A percentile compares a stretch with the other conserved stretches of the same genome.
Evolutionary conservation across 495 filamentous ascomycete genomes (phyloP).

Genomic region (Astrothelium subdiscretum): DNA sequence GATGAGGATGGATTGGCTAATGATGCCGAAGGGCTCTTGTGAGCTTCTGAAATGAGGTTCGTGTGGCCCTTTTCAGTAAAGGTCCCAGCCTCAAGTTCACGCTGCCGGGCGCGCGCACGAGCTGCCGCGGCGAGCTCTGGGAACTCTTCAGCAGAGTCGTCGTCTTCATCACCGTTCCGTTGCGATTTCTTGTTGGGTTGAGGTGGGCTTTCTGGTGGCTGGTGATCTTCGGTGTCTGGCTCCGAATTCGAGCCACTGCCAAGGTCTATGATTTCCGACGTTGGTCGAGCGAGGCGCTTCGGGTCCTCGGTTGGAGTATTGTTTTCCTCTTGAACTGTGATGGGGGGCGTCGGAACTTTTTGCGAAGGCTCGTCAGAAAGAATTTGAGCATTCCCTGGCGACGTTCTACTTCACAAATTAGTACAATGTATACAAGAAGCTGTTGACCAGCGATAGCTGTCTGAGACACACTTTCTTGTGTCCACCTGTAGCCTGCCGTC

Average conservation of each 20-base stretch:
- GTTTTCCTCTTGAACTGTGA: not conserved
- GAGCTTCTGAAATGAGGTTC: conserved; percentile 2
- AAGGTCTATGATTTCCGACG: conserved; percentile 5
- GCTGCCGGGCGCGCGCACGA: conserved; percentile 10
- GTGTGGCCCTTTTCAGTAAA: conserved; percentile 5
- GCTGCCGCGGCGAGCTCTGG: conserved; percentile 26
- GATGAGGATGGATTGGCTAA: conserved; percentile 5
- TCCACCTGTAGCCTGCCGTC: conserved; percentile 8
- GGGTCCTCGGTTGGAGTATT: not conserved
- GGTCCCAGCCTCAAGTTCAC: conserved; percentile 16
- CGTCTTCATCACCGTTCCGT: conserved; percentile 19
- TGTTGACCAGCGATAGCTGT: not conserved
- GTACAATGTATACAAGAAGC: too few relatives aligned
- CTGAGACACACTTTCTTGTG: not conserved
- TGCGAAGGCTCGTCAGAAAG: not conserved
- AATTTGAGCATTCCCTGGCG: not conserved
- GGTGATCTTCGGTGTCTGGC: not conserved
- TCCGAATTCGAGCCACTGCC: conserved; percentile 6
- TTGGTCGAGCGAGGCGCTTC: not conserved
- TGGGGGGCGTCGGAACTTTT: not conserved
- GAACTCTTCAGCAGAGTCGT: conserved; percentile 37
- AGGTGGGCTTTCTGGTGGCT: not conserved
- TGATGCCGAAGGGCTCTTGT: not conserved
- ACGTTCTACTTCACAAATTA: not conserved
- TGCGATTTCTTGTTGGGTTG: not conserved